phyloP scores from a whole-genome alignment of 2,329 filamentous ascomycete genomes.

The Fusarium nurragi region DNA sequence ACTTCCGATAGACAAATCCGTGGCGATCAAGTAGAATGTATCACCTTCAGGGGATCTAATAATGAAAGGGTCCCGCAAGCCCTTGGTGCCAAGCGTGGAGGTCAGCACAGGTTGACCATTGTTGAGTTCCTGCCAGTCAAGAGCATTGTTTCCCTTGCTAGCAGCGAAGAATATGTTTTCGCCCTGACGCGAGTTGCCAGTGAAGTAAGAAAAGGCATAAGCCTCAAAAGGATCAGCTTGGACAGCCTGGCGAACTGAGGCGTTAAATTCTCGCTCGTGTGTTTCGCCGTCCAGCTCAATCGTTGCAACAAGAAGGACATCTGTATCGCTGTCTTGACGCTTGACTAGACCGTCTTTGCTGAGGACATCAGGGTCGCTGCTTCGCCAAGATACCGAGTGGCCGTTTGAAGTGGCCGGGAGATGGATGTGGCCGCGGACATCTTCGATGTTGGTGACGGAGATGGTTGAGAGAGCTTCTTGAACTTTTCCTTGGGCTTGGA shows the following conservation, averaged over 20 bases:
- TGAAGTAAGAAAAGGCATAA: conserved; percentile 64
- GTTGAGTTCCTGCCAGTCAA: conserved; percentile 62
- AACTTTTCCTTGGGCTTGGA: background rate
- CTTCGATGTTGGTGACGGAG: conserved; percentile 47
- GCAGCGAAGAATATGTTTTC: conserved; percentile 64
- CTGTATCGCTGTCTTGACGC: conserved; percentile 41
- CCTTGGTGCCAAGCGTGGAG: conserved; percentile 58
- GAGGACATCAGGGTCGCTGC: conserved; percentile 48
- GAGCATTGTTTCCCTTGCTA: conserved; percentile 62
- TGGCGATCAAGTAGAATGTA: conserved; percentile 63
- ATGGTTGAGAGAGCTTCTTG: conserved; percentile 29
- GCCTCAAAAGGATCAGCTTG: conserved; percentile 51
- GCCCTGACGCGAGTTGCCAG: conserved; percentile 53
- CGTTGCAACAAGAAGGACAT: conserved; percentile 50
- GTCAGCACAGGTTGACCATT: conserved; percentile 56
- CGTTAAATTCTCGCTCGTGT: conserved; percentile 46
- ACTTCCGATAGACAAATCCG: conserved; percentile 63
- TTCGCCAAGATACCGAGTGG: conserved; percentile 49
- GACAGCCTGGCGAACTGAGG: conserved; percentile 48
- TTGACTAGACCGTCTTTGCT: conserved; percentile 50
- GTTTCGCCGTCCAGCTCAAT: conserved; percentile 40
- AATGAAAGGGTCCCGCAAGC: conserved; percentile 63
- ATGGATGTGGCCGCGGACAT: conserved; percentile 52
- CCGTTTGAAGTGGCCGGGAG: conserved; percentile 47
- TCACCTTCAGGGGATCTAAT: conserved; percentile 60